Base-by-base conservation (phyloP, 2,329 filamentous ascomycete genomes). In the Cladosporium colombiae region DNA sequence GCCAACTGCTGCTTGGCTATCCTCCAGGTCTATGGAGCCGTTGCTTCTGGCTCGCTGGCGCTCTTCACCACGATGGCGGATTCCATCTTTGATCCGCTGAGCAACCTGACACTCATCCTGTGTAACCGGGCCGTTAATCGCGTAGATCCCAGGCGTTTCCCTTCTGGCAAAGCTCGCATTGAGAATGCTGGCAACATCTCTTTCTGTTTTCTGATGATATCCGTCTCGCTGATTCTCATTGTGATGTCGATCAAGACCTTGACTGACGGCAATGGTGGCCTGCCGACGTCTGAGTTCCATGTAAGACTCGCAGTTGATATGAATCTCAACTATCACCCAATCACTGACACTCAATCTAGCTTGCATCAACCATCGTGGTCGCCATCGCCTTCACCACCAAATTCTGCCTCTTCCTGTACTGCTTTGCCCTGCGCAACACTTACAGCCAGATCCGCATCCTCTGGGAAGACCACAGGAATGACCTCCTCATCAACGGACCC, bases 41-140 rank as follows among this genome's bases (percentile, higher is more conserved):
- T 92, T 55, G 87, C 91, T 0, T 97, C 93, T 0, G 88, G 90
- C 56, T 97, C 93, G n/a, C 85, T 98, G 40, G 97, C 94, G 5
- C 88, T 99, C 56, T 97, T 98, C 81, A 97, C 95, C 18, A 99
- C 94, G 69, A 96, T 96, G 91, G 94, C 93, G 18, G 95, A 99
- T 78, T 89, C 93, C 61, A 84, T 98, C 70, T 98, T 98, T 80
- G 95, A 98, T 75, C 95, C 93, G 10, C 76, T 96, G 74, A 94
- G 91, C 74, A 97, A 97, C 74, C 77, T 97, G 62, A 94, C 91
- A 0, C 84, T 98, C 16, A 92, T 98, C 66, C 79, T 97, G 44
- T 92, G 90, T 67, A 90, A 93, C 78, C 91, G 94, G 59, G 94
- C 95, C 59, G 92, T 97, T 70, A 91, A 90, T 72, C 88, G 87